Evolutionary conservation across 2,329 filamentous ascomycete species (phyloP), one percentile per base, ranked within the genome.

Genomic region (Xylariales sp.): DNA sequence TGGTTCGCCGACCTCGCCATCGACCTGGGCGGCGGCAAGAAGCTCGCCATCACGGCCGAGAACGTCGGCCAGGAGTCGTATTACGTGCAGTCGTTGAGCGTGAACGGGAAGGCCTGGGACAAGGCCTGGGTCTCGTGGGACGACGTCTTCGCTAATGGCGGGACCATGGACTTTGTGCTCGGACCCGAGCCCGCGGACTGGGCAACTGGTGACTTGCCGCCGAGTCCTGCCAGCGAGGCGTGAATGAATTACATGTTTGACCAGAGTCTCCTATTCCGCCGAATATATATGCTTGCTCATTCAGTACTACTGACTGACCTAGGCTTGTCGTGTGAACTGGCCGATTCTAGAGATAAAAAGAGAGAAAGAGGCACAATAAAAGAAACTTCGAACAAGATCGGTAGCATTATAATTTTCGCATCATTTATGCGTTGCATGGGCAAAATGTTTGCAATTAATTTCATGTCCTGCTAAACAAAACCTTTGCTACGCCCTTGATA

Each of bases 41-140:
- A 74, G 30, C 80, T 92, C 32, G 76, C 78, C 1, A 84, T 92
- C 55, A 88, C 84, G 0, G 81, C 84, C 0, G 84, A 78, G 0
- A 87, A 87, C 5, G 82, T 84, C 8, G 75, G 80, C 68, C 79
- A 84, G 46, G 80, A 83, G 46, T 80, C 82, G 8, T 84, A 83
- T 72, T 91, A 90, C 71, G 89, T 93, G 3, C 90, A 93, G 80
- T 86, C 84, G 30, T 80, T 93, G 65, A 85, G 81, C 71, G 85
- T 93, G 52, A 92, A 93, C 74, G 90, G 90, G 0, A 64, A 85
- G 75, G 39, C 67, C 0, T 93, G 90, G 89, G 79, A 83, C 62
- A 87, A 87, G 80, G 82, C 84, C 48, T 93, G 90, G 90, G 77
- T 93, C 12, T 83, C 82, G 23, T 92, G 88, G 87, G 79, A 86